These are phyloP conservation scores for Eucalyptus guilfoylei DNA, from an alignment of 345 rosid genomes.

Conservation along the genomic window DNA sequence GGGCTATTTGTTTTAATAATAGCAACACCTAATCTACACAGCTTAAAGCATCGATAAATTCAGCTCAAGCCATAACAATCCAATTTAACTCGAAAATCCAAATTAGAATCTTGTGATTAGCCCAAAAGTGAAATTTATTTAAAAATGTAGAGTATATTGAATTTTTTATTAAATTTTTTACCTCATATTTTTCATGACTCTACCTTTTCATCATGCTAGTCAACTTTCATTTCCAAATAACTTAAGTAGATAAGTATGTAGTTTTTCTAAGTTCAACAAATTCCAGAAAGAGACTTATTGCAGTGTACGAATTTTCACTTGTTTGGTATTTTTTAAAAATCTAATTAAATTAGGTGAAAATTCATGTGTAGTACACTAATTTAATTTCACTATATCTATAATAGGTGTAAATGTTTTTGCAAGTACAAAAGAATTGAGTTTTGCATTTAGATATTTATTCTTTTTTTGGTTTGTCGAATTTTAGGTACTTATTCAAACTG, in stretches of 20 bases:
- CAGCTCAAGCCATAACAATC: neutral
- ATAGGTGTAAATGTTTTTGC: neutral
- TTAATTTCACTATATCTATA: neutral
- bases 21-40: neutral
- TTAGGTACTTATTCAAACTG: neutral
- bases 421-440: neutral
- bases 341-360: neutral
- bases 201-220: neutral
- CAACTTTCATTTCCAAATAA: neutral
- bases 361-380: neutral
- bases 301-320: neutral
- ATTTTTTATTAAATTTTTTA: no score
- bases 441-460: no score
- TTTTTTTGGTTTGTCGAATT: no score
- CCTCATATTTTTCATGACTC: neutral
- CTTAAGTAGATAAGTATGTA: neutral
- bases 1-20: neutral
- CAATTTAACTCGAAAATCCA: neutral
- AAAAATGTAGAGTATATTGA: neutral
- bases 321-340: no score
- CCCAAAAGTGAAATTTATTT: neutral
- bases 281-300: neutral
- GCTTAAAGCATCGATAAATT: no score
- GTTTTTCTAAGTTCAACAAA: neutral
- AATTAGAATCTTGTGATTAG: neutral